Evolutionary conservation across 805 yeast genomes (phyloP).

Genomic region (Phaffomyces opuntiae): DNA sequence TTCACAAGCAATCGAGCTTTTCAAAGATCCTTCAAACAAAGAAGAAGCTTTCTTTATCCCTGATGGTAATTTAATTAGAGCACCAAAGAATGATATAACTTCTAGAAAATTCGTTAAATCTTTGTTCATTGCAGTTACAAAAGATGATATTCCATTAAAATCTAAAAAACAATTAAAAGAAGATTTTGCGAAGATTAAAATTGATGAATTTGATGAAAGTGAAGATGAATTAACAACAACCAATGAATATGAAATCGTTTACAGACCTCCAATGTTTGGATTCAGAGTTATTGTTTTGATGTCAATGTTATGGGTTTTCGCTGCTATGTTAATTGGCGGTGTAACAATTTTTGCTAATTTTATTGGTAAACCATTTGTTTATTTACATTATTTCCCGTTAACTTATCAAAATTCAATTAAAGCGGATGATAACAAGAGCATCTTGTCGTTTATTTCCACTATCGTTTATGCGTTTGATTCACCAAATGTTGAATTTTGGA

Average conservation of each 20-base stretch:
- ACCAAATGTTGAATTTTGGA: background rate
- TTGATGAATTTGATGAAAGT: slow-evolving; percentile 35
- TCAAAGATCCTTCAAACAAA: slow-evolving; percentile 28
- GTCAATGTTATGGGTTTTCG: slow-evolving; percentile 37
- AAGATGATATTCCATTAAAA: slow-evolving; percentile 57
- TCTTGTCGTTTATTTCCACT: background rate
- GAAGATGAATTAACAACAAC: slow-evolving; percentile 34
- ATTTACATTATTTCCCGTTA: background rate
- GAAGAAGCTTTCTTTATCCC: slow-evolving; percentile 60
- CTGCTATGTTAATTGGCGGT: slow-evolving; percentile 28
- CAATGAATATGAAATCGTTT: slow-evolving; percentile 63
- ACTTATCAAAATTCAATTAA: background rate
- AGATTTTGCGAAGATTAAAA: slow-evolving; percentile 25
- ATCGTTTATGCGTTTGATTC: background rate
- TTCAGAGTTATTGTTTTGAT: slow-evolving; percentile 41
- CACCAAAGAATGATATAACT: slow-evolving; percentile 76
- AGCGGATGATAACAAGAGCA: background rate
- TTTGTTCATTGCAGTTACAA: slow-evolving; percentile 77
- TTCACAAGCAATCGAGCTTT: slow-evolving; percentile 36
- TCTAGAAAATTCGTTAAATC: slow-evolving; percentile 56
- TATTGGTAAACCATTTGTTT: slow-evolving; percentile 23
- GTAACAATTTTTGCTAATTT: slow-evolving; percentile 15
- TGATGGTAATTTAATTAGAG: slow-evolving; percentile 78
- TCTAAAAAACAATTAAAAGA: slow-evolving; percentile 25
- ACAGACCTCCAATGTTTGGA: slow-evolving; percentile 76